These are phyloP conservation scores for Elongisporangium anandrum DNA, from an alignment of 352 stramenopile species.

Conservation along the genomic window DNA sequence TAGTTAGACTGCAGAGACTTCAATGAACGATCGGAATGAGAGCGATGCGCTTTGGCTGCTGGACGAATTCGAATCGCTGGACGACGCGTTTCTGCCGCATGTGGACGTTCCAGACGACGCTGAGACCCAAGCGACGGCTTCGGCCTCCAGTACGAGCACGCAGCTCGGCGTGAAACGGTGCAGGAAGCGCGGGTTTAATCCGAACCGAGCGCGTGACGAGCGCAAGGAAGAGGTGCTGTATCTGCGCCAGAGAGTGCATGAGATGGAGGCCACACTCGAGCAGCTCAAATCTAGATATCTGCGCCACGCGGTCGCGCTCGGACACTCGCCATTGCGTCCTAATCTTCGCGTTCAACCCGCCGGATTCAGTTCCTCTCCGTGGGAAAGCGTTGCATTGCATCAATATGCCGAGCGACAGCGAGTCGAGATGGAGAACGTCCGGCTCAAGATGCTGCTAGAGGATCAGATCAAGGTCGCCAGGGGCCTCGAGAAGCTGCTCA, in stretches of 20 bases:
- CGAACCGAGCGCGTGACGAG: conserved; percentile 49
- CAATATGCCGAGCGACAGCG: conserved; percentile 64
- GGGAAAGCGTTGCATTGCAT: conserved; percentile 57
- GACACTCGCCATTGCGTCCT: not conserved
- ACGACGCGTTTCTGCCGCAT: not conserved
- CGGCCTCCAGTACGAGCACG: too few species aligned
- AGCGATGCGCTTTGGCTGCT: not conserved
- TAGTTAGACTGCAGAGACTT: too few species aligned
- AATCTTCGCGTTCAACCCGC: too few species aligned
- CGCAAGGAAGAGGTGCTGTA: conserved; percentile 69
- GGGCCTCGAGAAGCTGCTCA: conserved; percentile 47
- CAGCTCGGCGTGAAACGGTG: too few species aligned
- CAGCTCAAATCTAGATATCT: not conserved
- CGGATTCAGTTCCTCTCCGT: conserved; percentile 14
- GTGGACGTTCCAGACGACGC: not conserved
- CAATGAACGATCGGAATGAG: too few species aligned
- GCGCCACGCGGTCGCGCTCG: not conserved
- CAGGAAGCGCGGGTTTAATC: conserved; percentile 43
- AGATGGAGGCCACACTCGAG: conserved; percentile 25
- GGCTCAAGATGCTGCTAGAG: conserved; percentile 48
- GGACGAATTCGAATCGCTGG: not conserved
- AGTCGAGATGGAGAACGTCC: conserved; percentile 67
- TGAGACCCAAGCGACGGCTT: too few species aligned
- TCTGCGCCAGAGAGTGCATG: conserved; percentile 47
- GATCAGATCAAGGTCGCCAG: conserved; percentile 56